Evolutionary conservation across 768 basidiomycete species (phyloP).

Genomic region (Daedaleopsis nitida): DNA sequence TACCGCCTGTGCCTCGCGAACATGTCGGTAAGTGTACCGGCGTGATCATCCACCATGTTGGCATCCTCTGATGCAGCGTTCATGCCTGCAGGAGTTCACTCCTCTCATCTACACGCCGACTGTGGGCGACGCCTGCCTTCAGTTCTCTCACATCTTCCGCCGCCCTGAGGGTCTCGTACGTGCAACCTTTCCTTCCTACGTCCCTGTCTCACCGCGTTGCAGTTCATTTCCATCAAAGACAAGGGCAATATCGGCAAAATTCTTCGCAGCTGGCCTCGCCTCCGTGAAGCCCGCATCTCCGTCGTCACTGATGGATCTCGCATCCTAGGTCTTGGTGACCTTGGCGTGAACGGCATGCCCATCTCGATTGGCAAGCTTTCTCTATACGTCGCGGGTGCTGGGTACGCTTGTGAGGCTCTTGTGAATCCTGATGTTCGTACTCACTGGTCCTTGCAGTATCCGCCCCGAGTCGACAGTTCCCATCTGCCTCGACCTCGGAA

Average conservation of each 20-base stretch:
- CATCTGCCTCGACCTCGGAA: constrained; percentile 87
- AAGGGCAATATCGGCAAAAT: constrained; percentile 77
- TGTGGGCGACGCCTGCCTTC: constrained; percentile 87
- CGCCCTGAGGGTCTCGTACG: constrained; percentile 72
- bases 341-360: constrained; percentile 83
- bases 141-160: constrained; percentile 79
- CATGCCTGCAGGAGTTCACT: constrained; percentile 47
- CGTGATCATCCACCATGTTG: neutral
- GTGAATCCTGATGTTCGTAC: neutral
- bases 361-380: constrained; percentile 93
- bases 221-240: constrained; percentile 83
- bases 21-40: constrained; percentile 53
- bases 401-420: constrained; percentile 46
- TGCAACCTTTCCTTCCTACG: neutral
- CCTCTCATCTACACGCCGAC: constrained; percentile 93
- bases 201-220: neutral
- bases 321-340: constrained; percentile 86
- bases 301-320: constrained; percentile 94
- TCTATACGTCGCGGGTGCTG: constrained; percentile 87
- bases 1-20: constrained; percentile 74
- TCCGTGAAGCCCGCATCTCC: constrained; percentile 79
- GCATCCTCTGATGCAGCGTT: neutral
- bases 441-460: constrained; percentile 45
- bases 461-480: constrained; percentile 79
- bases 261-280: constrained; percentile 69